Evolutionary conservation across 352 stramenopile species (phyloP), one percentile per base, ranked within the genome.

Genomic region (Pythium angustatum): DNA sequence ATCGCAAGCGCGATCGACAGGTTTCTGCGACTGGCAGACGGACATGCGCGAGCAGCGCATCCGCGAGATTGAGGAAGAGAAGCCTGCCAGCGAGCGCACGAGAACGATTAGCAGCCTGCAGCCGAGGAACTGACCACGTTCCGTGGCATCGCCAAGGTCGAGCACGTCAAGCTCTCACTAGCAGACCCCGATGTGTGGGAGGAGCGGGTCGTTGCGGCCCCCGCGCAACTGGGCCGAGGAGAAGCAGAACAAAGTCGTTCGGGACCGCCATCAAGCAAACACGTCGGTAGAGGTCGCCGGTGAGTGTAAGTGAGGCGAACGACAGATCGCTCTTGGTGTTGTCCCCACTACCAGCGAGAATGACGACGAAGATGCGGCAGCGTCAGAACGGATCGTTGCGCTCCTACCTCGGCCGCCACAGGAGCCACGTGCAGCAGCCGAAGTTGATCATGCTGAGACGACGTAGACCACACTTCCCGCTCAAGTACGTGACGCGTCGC

Each of bases 1-100:
- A 92, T 40, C 81, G 83, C 33, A 72, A 68, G 15, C 75, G 79
- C 19, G 79, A 71, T 28, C 66, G 93, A 17, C 78, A 94, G 57
- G 81, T 90, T 94, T 96, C 67, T 78, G 87, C 22, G 77, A 90
- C 47, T 92, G 85, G 87, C 87, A 94, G 58, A 70, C 75, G 7
- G 73, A 90, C 31, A 69, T 94, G 34, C 77, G 85, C 12, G 77
- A 85, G 58, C 81, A 83, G 43, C 79, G 78, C 15, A 65, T 91
- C 19, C 64, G 71, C 11, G 80, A 94, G 58, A 73, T 93, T 28
- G 73, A 79, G 15, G 57, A 72, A 15, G 77, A 87, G 47, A 72
- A 14, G 55, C 71, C 21, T 48, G 73, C 49, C 78, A 87, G 58
- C 54, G 71, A 5, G 76, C 79, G 22, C 63, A 75, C 22, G 60